A percentile compares a stretch with the other conserved stretches of the same genome.
These are phyloP conservation scores for Ascochyta fabae DNA, from an alignment of 2,329 filamentous ascomycete genomes.

Conservation along the genomic window DNA sequence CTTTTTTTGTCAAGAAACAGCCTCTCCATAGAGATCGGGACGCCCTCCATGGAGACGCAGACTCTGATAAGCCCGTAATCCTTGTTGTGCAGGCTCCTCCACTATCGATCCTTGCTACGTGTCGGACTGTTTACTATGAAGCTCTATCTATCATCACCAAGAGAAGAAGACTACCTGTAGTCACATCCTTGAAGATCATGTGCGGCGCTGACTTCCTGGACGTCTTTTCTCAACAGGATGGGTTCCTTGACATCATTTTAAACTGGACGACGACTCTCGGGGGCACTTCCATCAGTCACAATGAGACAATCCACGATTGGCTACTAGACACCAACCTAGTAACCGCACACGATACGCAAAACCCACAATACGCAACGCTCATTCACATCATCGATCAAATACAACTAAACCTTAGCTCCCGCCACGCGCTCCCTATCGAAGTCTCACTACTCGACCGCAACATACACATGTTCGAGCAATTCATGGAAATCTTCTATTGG, in stretches of 20 bases:
- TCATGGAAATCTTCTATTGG: conserved; percentile 18
- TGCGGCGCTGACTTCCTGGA: conserved; percentile 13
- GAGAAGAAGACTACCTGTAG: neutral
- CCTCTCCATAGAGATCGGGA: conserved; percentile 9
- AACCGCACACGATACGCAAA: neutral
- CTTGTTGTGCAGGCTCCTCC: conserved; percentile 6
- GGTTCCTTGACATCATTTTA: conserved; percentile 9
- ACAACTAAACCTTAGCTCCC: conserved; percentile 9
- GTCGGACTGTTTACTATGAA: conserved; percentile 9
- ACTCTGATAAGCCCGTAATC: conserved; percentile 2
- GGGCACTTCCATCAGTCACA: neutral
- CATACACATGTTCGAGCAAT: conserved; percentile 19
- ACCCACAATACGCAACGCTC: conserved; percentile 1
- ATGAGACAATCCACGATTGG: conserved; percentile 8
- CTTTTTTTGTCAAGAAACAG: conserved; percentile 12
- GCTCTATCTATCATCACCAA: conserved; percentile 6
- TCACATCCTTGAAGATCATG: conserved; percentile 2
- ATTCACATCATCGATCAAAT: conserved; percentile 13
- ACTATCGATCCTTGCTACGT: conserved; percentile 7
- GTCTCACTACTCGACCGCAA: conserved; percentile 11
- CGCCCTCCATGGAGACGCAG: conserved; percentile 9
- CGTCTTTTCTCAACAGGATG: conserved; percentile 10
- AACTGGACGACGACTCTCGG: neutral
- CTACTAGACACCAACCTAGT: neutral
- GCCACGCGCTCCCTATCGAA: conserved; percentile 8